Evolutionary conservation across 169 alveolate species (phyloP).

Genomic region (Plasmodium coatneyi): DNA sequence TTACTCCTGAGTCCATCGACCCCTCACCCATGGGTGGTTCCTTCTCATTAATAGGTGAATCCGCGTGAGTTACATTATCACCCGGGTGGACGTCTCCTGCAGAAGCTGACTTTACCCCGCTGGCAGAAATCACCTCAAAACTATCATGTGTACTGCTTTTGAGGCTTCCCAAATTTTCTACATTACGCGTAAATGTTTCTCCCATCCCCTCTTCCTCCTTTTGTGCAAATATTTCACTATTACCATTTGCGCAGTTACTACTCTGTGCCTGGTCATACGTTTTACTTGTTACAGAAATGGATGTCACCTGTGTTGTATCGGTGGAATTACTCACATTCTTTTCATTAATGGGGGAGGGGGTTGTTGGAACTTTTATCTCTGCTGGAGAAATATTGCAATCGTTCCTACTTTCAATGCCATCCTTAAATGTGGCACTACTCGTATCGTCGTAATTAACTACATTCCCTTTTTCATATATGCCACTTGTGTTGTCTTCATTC

Average conservation of each 20-base stretch:
- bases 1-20: not conserved
- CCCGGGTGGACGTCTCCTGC: not conserved
- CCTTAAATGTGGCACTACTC: not conserved
- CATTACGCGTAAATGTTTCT: not conserved
- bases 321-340: not conserved
- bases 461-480: not conserved
- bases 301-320: not conserved
- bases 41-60: not conserved
- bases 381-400: not conserved
- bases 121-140: not conserved
- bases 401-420: not conserved
- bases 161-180: not conserved
- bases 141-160: not conserved
- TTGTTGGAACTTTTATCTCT: not conserved
- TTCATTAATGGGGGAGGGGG: not conserved
- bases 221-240: not conserved
- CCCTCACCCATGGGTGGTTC: not conserved
- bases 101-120: not conserved
- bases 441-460: not conserved
- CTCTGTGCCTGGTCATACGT: not conserved
- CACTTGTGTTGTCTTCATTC: not conserved
- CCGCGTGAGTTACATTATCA: not conserved
- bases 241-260: not conserved
- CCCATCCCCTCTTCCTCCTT: not conserved
- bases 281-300: not conserved